Evolutionary conservation across 225 moss, liverwort and hornwort genomes (phyloP).

Genomic region (Antitrichia curtipendula): DNA sequence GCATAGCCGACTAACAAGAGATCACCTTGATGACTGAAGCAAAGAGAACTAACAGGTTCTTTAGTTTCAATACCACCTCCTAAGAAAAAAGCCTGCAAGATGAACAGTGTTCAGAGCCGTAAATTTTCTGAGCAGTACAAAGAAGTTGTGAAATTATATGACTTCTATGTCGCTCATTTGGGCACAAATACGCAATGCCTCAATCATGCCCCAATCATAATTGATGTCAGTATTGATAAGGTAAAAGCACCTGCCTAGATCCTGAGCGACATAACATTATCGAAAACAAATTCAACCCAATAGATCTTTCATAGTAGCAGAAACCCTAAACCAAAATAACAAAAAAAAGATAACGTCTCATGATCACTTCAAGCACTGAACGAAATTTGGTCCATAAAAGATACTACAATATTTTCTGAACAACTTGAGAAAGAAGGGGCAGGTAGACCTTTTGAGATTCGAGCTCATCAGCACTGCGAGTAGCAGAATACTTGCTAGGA

Average conservation of each 20-base stretch:
- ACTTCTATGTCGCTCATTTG: background rate
- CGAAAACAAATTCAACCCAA: background rate
- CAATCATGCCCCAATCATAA: background rate
- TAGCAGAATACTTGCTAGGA: constrained; percentile 91
- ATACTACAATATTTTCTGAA: background rate
- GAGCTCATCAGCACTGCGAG: constrained; percentile 81
- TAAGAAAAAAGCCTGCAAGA: constrained; percentile 71
- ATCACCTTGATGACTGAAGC: constrained; percentile 96
- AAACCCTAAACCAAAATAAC: background rate
- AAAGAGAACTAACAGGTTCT: constrained; percentile 77
- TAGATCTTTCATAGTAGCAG: background rate
- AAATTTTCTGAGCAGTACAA: background rate
- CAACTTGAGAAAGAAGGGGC: background rate
- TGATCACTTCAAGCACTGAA: background rate
- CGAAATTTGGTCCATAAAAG: background rate
- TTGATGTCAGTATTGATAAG: background rate
- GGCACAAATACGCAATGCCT: background rate
- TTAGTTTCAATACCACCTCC: constrained; percentile 74
- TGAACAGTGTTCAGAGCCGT: background rate
- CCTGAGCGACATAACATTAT: background rate
- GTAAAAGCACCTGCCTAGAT: background rate
- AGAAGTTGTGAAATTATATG: background rate
- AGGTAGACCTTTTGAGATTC: constrained; percentile 58
- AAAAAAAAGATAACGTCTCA: background rate
- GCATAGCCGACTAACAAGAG: constrained; percentile 85